Percentiles rank a stretch among this genome's conserved stretches.
phyloP scores from a whole-genome alignment of 176 grass and related monocot species.

The Carex myosuroides region DNA sequence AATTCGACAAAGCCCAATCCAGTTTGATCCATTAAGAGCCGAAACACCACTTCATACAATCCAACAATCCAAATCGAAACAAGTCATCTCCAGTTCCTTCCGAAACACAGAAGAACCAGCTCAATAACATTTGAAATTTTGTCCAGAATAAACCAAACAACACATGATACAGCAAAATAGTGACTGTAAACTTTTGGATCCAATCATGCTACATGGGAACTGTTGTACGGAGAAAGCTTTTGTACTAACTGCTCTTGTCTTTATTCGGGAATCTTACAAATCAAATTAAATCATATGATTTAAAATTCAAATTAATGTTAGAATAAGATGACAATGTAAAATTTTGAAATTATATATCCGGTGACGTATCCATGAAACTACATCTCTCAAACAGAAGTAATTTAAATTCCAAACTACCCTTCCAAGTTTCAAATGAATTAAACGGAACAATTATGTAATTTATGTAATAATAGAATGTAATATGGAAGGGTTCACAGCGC shows the following conservation, averaged over 20 bases:
- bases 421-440: not conserved
- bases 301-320: not conserved
- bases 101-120: not conserved
- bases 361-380: no score
- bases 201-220: not conserved
- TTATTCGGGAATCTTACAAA: not conserved
- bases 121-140: not conserved
- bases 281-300: not conserved
- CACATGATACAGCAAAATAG: not conserved
- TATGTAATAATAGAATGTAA: not conserved
- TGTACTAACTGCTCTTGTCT: not conserved
- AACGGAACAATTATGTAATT: not conserved
- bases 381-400: no score
- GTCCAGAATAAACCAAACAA: constrained; percentile 5
- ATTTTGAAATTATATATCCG: no score
- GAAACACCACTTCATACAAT: not conserved
- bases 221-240: not conserved
- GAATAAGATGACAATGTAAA: not conserved
- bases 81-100: not conserved
- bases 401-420: no score
- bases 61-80: not conserved
- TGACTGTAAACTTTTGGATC: not conserved
- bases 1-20: not conserved
- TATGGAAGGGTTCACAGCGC: not conserved
- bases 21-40: not conserved